These are phyloP conservation scores for Penicillium sp. DNA, from an alignment of 2,329 filamentous ascomycete species.

Conservation along the genomic window DNA sequence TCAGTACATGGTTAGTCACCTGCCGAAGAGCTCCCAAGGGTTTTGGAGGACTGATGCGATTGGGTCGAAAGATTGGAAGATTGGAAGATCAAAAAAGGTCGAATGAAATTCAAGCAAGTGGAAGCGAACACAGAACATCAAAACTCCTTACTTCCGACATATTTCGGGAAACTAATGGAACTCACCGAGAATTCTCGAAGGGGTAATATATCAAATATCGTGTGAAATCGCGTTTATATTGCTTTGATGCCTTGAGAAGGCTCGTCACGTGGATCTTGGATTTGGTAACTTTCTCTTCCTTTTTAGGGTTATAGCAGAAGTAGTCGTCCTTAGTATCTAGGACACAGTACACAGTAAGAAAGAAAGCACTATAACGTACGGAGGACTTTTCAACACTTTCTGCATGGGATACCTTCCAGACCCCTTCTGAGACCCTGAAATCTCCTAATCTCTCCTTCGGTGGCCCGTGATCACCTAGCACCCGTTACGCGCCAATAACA, in stretches of 20 bases:
- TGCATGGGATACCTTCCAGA: neutral
- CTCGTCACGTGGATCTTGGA: conserved; percentile 1
- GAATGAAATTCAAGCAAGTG: neutral
- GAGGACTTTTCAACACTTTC: neutral
- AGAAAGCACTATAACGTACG: no score
- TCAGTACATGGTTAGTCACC: conserved; percentile 1
- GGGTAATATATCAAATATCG: neutral
- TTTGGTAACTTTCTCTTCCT: neutral
- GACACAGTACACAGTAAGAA: neutral
- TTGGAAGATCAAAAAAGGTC: neutral
- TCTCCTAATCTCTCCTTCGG: conserved; percentile 4
- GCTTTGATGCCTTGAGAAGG: neutral
- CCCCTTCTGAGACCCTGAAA: conserved; percentile 1
- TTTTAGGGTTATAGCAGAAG: neutral
- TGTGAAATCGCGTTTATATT: neutral
- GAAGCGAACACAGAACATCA: neutral
- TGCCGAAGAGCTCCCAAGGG: neutral
- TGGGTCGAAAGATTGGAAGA: conserved; percentile 5
- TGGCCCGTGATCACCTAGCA: conserved; percentile 6
- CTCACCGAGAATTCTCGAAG: neutral
- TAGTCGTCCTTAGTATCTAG: neutral
- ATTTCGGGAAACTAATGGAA: neutral
- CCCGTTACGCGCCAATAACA: neutral
- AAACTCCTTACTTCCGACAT: neutral
- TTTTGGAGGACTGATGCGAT: neutral